Percentiles rank a stretch among this genome's conserved stretches.
These are phyloP conservation scores for Physcia stellaris DNA, from an alignment of 495 filamentous ascomycete genomes.

Conservation along the genomic window DNA sequence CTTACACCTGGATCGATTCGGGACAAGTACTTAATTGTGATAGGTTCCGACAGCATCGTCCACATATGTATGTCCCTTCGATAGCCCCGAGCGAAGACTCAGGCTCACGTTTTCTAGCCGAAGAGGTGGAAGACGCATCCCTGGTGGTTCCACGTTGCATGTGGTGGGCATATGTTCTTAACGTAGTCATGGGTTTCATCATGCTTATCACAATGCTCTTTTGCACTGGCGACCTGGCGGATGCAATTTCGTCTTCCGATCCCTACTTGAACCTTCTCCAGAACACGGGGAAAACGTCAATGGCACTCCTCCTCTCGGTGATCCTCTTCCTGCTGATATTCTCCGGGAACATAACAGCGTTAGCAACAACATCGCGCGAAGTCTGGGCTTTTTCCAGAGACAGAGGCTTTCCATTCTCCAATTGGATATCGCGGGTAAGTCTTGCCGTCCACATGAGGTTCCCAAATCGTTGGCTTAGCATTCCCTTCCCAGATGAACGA, in stretches of 20 bases:
- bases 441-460: constrained; percentile 5
- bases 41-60: too few species aligned
- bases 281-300: constrained; percentile 26
- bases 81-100: background rate
- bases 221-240: constrained; percentile 27
- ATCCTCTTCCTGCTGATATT: constrained; percentile 26
- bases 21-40: constrained; percentile 7
- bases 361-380: constrained; percentile 29
- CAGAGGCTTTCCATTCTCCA: constrained; percentile 31
- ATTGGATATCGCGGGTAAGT: constrained; percentile 16
- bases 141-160: constrained; percentile 30
- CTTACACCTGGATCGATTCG: constrained; percentile 6
- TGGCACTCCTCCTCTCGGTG: constrained; percentile 24
- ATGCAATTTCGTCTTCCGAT: constrained; percentile 21
- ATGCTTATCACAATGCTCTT: constrained; percentile 30
- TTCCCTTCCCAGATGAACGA: constrained; percentile 12
- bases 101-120: constrained; percentile 14
- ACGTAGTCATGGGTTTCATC: constrained; percentile 28
- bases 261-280: constrained; percentile 37
- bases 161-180: constrained; percentile 28
- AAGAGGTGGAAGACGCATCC: constrained; percentile 31
- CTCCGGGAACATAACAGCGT: constrained; percentile 24
- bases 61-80: constrained; percentile 12
- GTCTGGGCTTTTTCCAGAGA: constrained; percentile 36
- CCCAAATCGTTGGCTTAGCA: too few species aligned